phyloP scores from a whole-genome alignment of 2,329 filamentous ascomycete species.

The Aspergillus quadricinctus region DNA sequence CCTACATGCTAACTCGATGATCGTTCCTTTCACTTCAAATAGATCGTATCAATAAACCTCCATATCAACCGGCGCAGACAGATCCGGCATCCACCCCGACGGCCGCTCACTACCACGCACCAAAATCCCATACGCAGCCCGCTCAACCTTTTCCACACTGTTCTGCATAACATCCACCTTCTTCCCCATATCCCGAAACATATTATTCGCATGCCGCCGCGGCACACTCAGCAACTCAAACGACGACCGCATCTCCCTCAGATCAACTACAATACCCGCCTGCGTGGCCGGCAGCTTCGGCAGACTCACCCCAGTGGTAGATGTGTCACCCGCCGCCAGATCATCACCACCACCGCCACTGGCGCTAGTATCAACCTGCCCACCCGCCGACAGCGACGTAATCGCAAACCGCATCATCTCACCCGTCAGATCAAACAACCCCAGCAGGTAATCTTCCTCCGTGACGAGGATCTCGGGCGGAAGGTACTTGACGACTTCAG shows the following conservation, averaged over 20 bases:
- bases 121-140: conserved; percentile 78
- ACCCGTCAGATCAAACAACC: conserved; percentile 88
- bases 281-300: conserved; percentile 34
- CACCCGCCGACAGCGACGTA: conserved; percentile 74
- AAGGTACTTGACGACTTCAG: conserved; percentile 50
- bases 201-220: conserved; percentile 40
- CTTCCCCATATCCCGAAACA: conserved; percentile 62
- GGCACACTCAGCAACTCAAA: conserved; percentile 68
- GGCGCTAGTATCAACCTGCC: conserved; percentile 36
- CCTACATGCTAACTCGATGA: too few species aligned
- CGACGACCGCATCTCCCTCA: conserved; percentile 70
- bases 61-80: conserved; percentile 44
- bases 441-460: conserved; percentile 81
- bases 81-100: conserved; percentile 85
- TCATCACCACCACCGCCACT: conserved; percentile 3
- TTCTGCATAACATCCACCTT: conserved; percentile 84
- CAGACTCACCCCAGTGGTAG: conserved; percentile 5
- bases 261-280: conserved; percentile 71
- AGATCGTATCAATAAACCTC: conserved; percentile 31
- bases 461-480: conserved; percentile 60
- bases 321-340: background rate
- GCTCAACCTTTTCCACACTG: conserved; percentile 93
- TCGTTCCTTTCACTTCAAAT: too few species aligned
- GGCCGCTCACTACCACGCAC: conserved; percentile 85
- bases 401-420: conserved; percentile 98